phyloP scores from a whole-genome alignment of 139 green algal genomes.

The Spirogloea muscicola region DNA sequence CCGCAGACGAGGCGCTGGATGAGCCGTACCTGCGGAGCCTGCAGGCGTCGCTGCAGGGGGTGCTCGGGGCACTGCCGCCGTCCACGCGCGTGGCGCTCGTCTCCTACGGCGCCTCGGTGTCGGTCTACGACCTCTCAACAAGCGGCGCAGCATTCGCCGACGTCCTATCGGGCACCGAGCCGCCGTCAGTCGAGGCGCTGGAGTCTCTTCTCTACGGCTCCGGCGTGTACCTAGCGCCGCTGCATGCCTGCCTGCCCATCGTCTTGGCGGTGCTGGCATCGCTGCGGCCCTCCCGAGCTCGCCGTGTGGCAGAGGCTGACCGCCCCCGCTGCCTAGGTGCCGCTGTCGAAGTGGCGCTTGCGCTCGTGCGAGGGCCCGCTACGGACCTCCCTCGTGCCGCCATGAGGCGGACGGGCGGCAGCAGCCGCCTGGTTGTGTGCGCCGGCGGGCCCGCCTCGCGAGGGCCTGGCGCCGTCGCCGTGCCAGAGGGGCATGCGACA shows the following conservation, averaged over 20 bases:
- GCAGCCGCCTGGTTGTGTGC: constrained; percentile 35
- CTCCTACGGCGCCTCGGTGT: constrained; percentile 40
- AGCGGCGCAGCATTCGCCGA: constrained; percentile 40
- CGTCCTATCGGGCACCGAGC: constrained; percentile 20
- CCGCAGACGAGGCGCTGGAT: constrained; percentile 36
- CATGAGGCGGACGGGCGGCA: not conserved
- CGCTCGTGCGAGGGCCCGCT: constrained; percentile 38
- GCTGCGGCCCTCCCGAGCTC: constrained; percentile 37
- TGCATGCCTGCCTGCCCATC: constrained; percentile 38
- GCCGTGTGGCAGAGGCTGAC: not conserved
- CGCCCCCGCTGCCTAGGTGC: constrained; percentile 30
- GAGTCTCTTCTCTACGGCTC: constrained; percentile 36
- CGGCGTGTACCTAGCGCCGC: constrained; percentile 15
- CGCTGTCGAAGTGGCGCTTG: constrained; percentile 48
- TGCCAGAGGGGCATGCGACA: not conserved
- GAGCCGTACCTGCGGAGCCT: not conserved
- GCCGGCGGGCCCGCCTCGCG: constrained; percentile 29
- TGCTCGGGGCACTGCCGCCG: constrained; percentile 21
- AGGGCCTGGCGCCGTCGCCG: constrained; percentile 28
- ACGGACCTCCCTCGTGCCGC: not conserved
- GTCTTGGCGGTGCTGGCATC: constrained; percentile 26
- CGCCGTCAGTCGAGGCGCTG: constrained; percentile 3
- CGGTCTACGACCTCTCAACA: constrained; percentile 45
- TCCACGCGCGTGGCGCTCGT: constrained; percentile 44
- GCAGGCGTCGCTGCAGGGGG: constrained; percentile 28